Evolutionary conservation across 257 asterid species (phyloP).

Genomic region (Gardenia jasminoides): DNA sequence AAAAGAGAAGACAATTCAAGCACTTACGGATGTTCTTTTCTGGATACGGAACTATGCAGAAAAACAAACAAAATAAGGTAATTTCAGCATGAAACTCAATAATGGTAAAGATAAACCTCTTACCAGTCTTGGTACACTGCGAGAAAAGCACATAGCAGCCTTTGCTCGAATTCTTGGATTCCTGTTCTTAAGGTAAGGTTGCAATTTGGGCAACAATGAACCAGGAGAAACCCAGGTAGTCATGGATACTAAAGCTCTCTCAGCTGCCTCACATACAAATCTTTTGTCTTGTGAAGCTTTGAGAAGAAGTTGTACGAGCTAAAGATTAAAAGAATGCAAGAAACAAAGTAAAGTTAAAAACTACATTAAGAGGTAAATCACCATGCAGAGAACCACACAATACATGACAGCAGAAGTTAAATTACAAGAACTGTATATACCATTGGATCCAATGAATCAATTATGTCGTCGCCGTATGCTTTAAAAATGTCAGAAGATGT

Average conservation of each 20-base stretch:
- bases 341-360: constrained; percentile 10
- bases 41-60: not conserved
- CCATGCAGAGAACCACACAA: not conserved
- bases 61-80: not conserved
- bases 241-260: constrained; percentile 64
- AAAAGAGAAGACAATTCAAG: not conserved
- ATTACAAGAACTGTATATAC: constrained; percentile 33
- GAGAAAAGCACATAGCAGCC: constrained; percentile 75
- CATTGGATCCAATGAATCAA: constrained; percentile 78
- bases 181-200: constrained; percentile 66
- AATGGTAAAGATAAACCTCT: constrained; percentile 20
- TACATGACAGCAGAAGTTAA: constrained; percentile 10
- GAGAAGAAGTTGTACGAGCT: constrained; percentile 90
- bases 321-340: constrained; percentile 21
- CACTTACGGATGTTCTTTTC: not conserved
- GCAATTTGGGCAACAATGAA: constrained; percentile 74
- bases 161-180: constrained; percentile 95
- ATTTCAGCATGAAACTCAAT: not conserved
- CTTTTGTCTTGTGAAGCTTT: constrained; percentile 95
- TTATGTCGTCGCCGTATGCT: constrained; percentile 64
- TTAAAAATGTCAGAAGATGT: constrained; percentile 75
- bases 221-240: constrained; percentile 77
- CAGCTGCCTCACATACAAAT: constrained; percentile 95
- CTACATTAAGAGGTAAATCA: not conserved
- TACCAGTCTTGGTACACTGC: constrained; percentile 70